Conservation (phyloP, 495 filamentous ascomycete genomes). For the Aspergillus saccharolyticus region DNA sequence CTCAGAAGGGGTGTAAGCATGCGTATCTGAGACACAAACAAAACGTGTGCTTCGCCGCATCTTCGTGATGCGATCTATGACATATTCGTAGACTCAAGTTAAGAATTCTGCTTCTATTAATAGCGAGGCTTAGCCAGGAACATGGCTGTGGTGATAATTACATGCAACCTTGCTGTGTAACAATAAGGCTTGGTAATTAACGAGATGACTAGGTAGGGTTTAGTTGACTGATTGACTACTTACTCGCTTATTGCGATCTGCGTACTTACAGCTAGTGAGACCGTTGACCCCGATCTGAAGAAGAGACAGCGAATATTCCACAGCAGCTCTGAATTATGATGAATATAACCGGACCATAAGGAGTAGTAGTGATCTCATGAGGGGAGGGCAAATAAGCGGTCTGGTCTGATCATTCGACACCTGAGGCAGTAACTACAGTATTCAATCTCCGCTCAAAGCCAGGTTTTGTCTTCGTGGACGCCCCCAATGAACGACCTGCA, state of each 20-base stretch:
- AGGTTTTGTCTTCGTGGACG: neutral
- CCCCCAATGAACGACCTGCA: neutral
- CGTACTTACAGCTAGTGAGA: neutral
- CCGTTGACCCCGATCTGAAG: neutral
- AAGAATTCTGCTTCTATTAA: neutral
- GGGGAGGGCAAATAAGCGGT: neutral
- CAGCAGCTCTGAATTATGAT: neutral
- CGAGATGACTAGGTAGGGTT: no score
- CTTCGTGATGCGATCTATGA: neutral
- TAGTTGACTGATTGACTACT: no score
- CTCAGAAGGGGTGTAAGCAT: conserved; percentile 49
- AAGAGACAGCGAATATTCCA: neutral
- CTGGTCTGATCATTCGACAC: neutral
- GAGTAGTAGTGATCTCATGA: neutral
- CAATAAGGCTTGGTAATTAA: neutral
- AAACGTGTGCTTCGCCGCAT: conserved; percentile 49
- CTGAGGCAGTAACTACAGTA: neutral
- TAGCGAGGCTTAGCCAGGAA: neutral
- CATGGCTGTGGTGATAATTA: neutral
- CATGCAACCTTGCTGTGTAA: neutral
- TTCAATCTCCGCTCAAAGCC: neutral
- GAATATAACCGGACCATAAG: neutral
- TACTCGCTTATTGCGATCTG: neutral
- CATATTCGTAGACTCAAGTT: neutral
- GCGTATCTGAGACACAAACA: conserved; percentile 59